Percentiles rank a stretch among this genome's conserved stretches.
phyloP scores from a whole-genome alignment of 2,329 filamentous ascomycete genomes.

The Colletotrichum sp. region DNA sequence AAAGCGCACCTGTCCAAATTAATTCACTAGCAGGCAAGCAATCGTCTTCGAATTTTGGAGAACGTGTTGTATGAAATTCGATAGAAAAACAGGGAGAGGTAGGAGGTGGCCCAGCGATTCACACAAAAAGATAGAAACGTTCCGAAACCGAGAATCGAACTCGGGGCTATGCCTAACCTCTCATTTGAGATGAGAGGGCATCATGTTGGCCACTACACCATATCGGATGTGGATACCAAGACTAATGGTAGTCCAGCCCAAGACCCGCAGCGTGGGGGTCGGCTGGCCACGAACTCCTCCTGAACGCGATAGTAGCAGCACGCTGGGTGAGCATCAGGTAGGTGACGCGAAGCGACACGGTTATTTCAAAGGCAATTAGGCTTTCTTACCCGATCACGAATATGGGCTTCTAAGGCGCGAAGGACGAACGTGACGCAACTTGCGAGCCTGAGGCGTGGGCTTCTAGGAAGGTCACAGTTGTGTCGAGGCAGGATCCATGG shows the following conservation, averaged over 20 bases:
- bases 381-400: neutral
- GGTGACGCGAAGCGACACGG: neutral
- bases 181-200: neutral
- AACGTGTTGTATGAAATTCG: neutral
- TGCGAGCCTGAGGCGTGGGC: neutral
- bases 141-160: slow-evolving; percentile 17
- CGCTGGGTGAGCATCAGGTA: neutral
- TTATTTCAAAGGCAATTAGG: neutral
- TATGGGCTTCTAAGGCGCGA: neutral
- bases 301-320: neutral
- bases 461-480: neutral
- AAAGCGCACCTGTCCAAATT: neutral
- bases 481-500: neutral
- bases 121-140: neutral
- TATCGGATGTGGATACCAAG: neutral
- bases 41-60: neutral
- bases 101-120: too few species aligned
- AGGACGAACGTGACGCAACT: neutral
- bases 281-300: neutral
- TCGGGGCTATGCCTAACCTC: slow-evolving; percentile 12
- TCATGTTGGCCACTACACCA: slow-evolving; percentile 17
- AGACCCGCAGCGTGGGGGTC: neutral
- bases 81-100: neutral
- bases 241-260: accelerated
- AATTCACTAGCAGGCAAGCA: neutral